A percentile compares a stretch with the other conserved stretches of the same genome.
Evolutionary conservation across 345 rosid genomes (phyloP).

Genomic region (Acer campestre): DNA sequence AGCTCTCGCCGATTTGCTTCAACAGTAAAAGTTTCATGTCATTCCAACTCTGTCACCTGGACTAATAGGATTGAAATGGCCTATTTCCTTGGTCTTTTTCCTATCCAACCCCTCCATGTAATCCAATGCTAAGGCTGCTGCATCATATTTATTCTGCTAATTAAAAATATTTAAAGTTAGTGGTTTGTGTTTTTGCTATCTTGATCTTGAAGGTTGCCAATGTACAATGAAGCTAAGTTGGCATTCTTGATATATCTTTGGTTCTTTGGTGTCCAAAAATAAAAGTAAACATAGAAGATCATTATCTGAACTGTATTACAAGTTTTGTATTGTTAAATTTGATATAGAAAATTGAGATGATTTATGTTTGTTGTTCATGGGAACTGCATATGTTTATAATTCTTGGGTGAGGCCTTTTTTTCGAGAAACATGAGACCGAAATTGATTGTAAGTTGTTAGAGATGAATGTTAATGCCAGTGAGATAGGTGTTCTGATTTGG

Average conservation of each 20-base stretch:
- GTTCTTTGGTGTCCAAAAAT: slow-evolving; percentile 72
- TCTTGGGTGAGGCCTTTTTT: slow-evolving; percentile 50
- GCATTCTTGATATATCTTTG: slow-evolving; percentile 58
- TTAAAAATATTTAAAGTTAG: neutral
- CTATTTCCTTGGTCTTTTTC: no score
- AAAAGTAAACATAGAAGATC: slow-evolving; percentile 41
- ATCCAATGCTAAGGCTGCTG: no score
- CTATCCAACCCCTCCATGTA: no score
- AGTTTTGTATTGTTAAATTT: neutral
- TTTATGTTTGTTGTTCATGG: slow-evolving; percentile 36
- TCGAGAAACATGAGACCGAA: slow-evolving; percentile 62
- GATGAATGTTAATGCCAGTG: slow-evolving; percentile 53
- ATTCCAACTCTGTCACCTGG: no score
- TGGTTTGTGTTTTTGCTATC: slow-evolving; percentile 18
- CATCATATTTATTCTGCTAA: neutral
- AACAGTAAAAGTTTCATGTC: no score
- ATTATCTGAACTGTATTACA: neutral
- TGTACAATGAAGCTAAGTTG: slow-evolving; percentile 81
- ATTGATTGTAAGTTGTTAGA: slow-evolving; percentile 64
- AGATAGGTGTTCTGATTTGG: slow-evolving; percentile 50
- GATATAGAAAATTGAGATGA: no score
- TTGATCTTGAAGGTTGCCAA: slow-evolving; percentile 58
- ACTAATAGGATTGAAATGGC: no score
- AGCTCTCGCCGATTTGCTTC: no score
- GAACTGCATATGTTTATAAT: slow-evolving; percentile 59